These are phyloP conservation scores for Globomyces sp. DNA, from an alignment of 371 early-diverging fungal genomes.

Conservation along the genomic window DNA sequence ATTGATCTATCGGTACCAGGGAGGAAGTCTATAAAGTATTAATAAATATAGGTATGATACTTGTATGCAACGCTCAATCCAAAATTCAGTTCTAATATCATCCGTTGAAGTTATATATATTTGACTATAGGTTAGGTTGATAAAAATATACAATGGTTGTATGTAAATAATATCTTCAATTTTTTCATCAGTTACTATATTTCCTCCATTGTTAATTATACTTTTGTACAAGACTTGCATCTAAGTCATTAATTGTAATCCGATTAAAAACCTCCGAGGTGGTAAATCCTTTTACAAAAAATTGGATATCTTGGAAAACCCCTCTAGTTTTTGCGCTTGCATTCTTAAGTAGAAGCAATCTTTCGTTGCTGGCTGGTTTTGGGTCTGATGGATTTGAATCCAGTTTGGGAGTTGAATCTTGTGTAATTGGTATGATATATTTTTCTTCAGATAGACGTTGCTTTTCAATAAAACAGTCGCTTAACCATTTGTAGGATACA, in stretches of 20 bases:
- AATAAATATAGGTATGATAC: background rate
- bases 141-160: no score
- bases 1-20: background rate
- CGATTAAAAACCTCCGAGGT: background rate
- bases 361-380: background rate
- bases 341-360: background rate
- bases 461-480: constrained; percentile 10
- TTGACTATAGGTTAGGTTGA: no score
- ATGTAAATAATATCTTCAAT: no score
- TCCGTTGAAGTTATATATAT: no score
- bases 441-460: background rate
- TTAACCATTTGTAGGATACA: constrained; percentile 12
- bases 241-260: no score
- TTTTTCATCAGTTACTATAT: background rate
- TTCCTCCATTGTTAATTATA: constrained; percentile 4
- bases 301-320: background rate
- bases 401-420: no score
- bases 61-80: constrained; percentile 31
- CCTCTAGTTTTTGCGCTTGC: background rate
- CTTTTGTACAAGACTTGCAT: background rate
- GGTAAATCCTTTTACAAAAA: background rate
- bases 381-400: no score
- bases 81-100: constrained; percentile 24
- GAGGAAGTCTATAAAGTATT: no score
- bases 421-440: background rate